Percentiles rank a stretch among this genome's conserved stretches.
Evolutionary conservation across 306 rosid species (phyloP).

Genomic region (Hippophae tibetana): DNA sequence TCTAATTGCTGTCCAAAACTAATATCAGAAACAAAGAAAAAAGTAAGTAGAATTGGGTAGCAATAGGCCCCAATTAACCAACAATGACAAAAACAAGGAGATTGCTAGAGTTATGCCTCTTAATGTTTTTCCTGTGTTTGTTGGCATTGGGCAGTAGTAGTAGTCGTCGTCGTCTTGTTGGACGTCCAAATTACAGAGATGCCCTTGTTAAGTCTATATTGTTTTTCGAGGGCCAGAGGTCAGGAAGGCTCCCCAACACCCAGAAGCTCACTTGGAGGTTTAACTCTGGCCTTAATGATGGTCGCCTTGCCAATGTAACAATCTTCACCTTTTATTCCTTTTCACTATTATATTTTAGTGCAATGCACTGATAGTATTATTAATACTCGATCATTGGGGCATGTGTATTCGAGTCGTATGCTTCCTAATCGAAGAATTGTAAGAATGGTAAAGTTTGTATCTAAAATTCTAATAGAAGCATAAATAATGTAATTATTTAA

Average conservation of each 20-base stretch:
- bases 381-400: too few species aligned
- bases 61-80: conserved; percentile 7
- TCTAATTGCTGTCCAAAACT: not conserved
- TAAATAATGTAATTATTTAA: too few species aligned
- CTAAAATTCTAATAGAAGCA: too few species aligned
- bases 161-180: conserved; percentile 21
- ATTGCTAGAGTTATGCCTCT: conserved; percentile 5
- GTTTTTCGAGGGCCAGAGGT: conserved; percentile 90
- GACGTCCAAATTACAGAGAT: conserved; percentile 52
- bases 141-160: not conserved
- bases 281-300: conserved; percentile 62
- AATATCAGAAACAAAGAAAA: not conserved
- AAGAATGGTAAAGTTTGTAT: too few species aligned
- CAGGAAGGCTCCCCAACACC: conserved; percentile 53
- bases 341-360: not conserved
- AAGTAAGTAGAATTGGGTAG: not conserved
- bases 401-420: too few species aligned
- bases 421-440: too few species aligned
- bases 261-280: conserved; percentile 68
- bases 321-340: not conserved
- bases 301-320: conserved; percentile 51
- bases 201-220: conserved; percentile 70
- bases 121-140: conserved; percentile 13
- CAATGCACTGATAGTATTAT: not conserved
- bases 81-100: conserved; percentile 13